These are phyloP conservation scores for Leccinum longicurvipes DNA, from an alignment of 768 basidiomycete genomes.

Conservation along the genomic window DNA sequence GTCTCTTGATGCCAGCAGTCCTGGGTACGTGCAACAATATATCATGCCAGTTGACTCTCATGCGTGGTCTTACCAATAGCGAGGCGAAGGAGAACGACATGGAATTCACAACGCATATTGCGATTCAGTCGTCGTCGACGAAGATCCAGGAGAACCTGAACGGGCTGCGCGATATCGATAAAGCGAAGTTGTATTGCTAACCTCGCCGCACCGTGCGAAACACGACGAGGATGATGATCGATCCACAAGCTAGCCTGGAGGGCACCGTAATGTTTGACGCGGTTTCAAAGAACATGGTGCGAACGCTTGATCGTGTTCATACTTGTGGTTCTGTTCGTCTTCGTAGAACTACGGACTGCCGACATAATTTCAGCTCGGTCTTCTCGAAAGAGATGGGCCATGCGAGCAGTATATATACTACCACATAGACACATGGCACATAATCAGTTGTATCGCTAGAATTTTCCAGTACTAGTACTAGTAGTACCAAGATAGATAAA, in stretches of 20 bases:
- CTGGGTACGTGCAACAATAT: constrained; percentile 2
- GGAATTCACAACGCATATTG: constrained; percentile 13
- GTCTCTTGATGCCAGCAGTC: background rate
- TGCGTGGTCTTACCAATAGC: background rate
- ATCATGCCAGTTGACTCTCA: constrained; percentile 6
- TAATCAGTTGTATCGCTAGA: background rate
- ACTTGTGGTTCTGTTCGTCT: background rate
- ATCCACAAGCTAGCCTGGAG: background rate
- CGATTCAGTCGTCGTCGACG: background rate
- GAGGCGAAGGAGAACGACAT: background rate
- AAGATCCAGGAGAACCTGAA: background rate
- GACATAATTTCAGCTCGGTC: background rate
- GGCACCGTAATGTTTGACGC: background rate
- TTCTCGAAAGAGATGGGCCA: background rate
- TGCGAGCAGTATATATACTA: background rate
- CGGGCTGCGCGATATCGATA: background rate
- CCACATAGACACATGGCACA: background rate
- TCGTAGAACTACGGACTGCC: background rate
- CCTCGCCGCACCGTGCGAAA: background rate
- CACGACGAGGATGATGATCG: background rate
- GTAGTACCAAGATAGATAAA: too few species aligned
- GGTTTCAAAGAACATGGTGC: background rate
- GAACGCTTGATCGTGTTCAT: background rate
- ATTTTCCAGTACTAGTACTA: background rate
- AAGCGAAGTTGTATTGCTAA: background rate